Base-by-base conservation (phyloP, 345 rosid genomes). In the Lenwebbia sp. region DNA sequence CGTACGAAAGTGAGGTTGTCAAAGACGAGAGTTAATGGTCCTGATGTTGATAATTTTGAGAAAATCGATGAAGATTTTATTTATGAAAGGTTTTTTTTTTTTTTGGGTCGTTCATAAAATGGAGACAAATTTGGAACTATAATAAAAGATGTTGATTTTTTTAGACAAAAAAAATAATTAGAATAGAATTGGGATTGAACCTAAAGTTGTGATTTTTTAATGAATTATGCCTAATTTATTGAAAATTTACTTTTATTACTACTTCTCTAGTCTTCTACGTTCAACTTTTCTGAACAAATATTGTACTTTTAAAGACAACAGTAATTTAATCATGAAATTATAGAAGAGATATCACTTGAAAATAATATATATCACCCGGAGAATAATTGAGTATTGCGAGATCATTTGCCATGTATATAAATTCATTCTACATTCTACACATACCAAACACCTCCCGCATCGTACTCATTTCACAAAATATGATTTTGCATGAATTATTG, bases 21-120 rank as follows among this genome's bases (percentile, higher is more conserved):
- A 13, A 70, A 33, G 0, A 19, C 5, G 0, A 0, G 1, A 5
- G 1, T 70, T 10, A 37, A 5, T 17, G 10, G 13, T 4, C 25
- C 0, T 0, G 0, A 33, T 2, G 5, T 70, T 37, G 13, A 37
- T 19, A 33, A 33, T 2, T 70, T 10, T 33, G 10, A 37, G 19
- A 23, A 12, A 70, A 33, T 7, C 0, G 0, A 21, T 7, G 23
- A 25, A 4, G 7, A 15, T 17, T 17, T 33, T 33, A 6, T 58
- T n/a, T 58, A 21, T 3, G 1, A 7, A 15, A 1, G 41, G 5
- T 3, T 62, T n/a, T n/a, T n/a, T n/a, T n/a, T n/a, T n/a, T n/a
- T n/a, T n/a, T n/a, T n/a, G n/a, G n/a, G n/a, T n/a, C n/a, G n/a
- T n/a, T n/a, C n/a, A n/a, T n/a, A n/a, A n/a, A 30, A 30, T 30